Conservation (phyloP, 108 stramenopile genomes). For the Cylindrotheca fusiformis region DNA sequence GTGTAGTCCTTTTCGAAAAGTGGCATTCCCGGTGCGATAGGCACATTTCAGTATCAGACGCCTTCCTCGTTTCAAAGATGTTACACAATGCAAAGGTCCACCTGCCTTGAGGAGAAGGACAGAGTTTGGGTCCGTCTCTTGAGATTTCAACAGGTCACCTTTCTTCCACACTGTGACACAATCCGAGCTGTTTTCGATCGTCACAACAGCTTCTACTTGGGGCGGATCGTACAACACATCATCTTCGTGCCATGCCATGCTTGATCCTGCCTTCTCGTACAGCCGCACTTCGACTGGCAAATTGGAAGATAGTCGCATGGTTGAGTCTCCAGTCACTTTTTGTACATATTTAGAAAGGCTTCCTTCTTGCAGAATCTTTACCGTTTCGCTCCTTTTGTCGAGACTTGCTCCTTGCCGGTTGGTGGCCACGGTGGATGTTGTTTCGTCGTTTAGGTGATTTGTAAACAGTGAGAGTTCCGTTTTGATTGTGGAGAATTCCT, state of each 20-base stretch:
- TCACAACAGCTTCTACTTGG: conserved; percentile 73
- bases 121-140: conserved; percentile 50
- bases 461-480: conserved; percentile 18
- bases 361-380: conserved; percentile 48
- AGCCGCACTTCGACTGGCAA: conserved; percentile 66
- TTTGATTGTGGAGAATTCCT: conserved; percentile 38
- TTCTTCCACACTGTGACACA: conserved; percentile 64
- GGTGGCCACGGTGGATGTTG: conserved; percentile 54
- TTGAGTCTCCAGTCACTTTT: conserved; percentile 12
- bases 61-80: conserved; percentile 42
- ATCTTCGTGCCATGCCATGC: conserved; percentile 78
- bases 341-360: conserved; percentile 43
- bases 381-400: conserved; percentile 13
- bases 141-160: conserved; percentile 2
- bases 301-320: conserved; percentile 24
- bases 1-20: conserved; percentile 16
- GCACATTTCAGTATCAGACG: conserved; percentile 57
- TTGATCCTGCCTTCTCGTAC: conserved; percentile 67
- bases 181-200: conserved; percentile 82
- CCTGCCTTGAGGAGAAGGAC: conserved; percentile 45
- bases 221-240: conserved; percentile 64
- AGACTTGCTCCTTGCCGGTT: conserved; percentile 55
- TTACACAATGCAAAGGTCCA: conserved; percentile 49
- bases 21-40: conserved; percentile 30
- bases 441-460: conserved; percentile 41